phyloP scores from a whole-genome alignment of 768 basidiomycete species.

The Boletus subcaerulescens region DNA sequence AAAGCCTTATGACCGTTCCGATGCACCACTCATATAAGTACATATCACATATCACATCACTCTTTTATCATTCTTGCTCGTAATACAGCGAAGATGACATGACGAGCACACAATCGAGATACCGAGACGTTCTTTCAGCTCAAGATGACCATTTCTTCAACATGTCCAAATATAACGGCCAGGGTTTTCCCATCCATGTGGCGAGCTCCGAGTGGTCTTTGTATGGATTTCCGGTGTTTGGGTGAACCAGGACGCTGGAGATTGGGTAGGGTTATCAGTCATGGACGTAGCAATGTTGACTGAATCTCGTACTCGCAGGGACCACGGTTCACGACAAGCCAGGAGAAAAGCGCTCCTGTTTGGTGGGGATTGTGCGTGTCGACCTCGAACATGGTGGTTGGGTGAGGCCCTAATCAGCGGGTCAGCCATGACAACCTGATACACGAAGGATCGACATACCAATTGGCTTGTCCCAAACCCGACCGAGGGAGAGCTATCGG shows the following conservation, averaged over 20 bases:
- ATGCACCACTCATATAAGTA: no score
- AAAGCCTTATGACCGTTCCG: no score
- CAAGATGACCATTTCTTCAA: background rate
- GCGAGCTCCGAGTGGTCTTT: slow-evolving; percentile 62
- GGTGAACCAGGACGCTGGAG: slow-evolving; percentile 64
- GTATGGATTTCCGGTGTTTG: slow-evolving; percentile 56
- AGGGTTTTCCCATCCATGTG: slow-evolving; percentile 65
- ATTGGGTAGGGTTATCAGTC: background rate
- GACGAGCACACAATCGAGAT: no score
- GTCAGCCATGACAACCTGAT: background rate
- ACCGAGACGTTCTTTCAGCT: no score
- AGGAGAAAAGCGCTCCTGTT: slow-evolving; percentile 66
- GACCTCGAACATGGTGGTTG: slow-evolving; percentile 70
- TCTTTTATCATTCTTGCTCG: no score
- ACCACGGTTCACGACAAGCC: slow-evolving; percentile 64
- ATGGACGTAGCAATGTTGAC: background rate
- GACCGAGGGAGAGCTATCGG: slow-evolving; percentile 55
- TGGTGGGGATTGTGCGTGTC: slow-evolving; percentile 66
- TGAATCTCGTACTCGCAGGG: slow-evolving; percentile 62
- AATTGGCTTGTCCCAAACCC: slow-evolving; percentile 59
- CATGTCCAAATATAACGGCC: slow-evolving; percentile 49
- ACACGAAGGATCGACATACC: slow-evolving; percentile 38
- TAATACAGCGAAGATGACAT: no score
- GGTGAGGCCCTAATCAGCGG: slow-evolving; percentile 52
- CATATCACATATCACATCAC: background rate